Conservation (phyloP, 371 early-diverging fungal species). For the Blakeslea trispora region DNA sequence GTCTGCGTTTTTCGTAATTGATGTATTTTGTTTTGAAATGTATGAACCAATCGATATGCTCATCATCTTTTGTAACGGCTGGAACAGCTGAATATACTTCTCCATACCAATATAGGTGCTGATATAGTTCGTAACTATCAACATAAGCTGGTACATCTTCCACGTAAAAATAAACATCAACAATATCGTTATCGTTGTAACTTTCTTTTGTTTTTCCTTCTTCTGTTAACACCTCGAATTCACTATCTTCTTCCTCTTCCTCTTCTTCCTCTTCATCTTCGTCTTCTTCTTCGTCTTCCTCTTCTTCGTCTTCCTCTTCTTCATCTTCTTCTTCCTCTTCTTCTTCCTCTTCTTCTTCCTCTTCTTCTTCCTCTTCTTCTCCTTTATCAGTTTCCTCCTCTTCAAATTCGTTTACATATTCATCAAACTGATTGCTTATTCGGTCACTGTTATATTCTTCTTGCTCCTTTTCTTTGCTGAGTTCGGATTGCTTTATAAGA, state of each 20-base stretch:
- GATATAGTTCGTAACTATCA: slow-evolving; percentile 6
- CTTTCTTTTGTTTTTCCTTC: no score
- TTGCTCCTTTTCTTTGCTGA: no score
- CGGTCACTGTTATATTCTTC: no score
- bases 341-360: not conserved
- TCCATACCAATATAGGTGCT: slow-evolving; percentile 8
- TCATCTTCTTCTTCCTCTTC: not conserved
- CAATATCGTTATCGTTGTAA: not conserved
- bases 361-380: no score
- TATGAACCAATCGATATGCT: not conserved
- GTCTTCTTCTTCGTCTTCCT: not conserved
- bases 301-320: not conserved
- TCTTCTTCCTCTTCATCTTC: not conserved
- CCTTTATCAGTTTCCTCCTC: no score
- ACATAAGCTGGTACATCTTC: slow-evolving; percentile 4
- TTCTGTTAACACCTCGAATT: not conserved
- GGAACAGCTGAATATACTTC: not conserved
- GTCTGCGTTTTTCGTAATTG: not conserved
- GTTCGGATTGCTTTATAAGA: no score
- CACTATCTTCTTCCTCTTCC: not conserved
- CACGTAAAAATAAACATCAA: not conserved
- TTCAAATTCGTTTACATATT: not conserved
- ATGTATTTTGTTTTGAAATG: not conserved
- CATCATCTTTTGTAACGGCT: not conserved
- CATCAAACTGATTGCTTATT: no score